phyloP scores from a whole-genome alignment of 2,329 filamentous ascomycete genomes.

The Aspergillus pseudoterreus region DNA sequence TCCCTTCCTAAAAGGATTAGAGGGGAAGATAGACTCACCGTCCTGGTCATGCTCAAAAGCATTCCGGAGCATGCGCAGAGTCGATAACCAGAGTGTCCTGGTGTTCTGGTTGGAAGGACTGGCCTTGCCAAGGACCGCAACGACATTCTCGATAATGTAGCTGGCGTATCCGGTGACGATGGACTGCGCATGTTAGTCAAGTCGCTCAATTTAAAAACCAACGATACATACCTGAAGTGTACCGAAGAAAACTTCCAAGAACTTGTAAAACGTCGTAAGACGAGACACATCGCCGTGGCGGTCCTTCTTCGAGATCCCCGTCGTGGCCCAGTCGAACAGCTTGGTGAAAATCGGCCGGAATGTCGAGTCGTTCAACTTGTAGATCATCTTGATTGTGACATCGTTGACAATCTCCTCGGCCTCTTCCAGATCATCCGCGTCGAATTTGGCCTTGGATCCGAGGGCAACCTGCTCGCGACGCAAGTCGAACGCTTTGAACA shows the following conservation, averaged over 20 bases:
- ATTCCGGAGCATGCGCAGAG: slow-evolving; percentile 67
- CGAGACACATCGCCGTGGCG: slow-evolving; percentile 56
- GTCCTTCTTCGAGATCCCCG: slow-evolving; percentile 61
- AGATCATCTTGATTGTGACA: slow-evolving; percentile 80
- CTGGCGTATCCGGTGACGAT: slow-evolving; percentile 90
- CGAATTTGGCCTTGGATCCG: slow-evolving; percentile 34
- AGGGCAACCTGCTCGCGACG: slow-evolving; percentile 37
- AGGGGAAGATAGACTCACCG: slow-evolving; percentile 37
- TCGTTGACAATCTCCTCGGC: slow-evolving; percentile 66
- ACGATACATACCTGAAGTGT: slow-evolving; percentile 63
- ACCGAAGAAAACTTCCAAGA: slow-evolving; percentile 75
- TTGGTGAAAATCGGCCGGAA: slow-evolving; percentile 89
- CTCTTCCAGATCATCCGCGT: slow-evolving; percentile 48
- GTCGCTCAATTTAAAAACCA: not conserved
- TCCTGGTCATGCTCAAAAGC: slow-evolving; percentile 89
- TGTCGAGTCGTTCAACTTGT: slow-evolving; percentile 90
- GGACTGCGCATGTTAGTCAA: slow-evolving; percentile 47
- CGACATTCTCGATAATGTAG: slow-evolving; percentile 74
- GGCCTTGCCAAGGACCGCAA: slow-evolving; percentile 54
- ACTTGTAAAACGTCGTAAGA: slow-evolving; percentile 74
- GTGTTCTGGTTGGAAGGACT: slow-evolving; percentile 44
- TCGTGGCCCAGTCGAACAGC: slow-evolving; percentile 75
- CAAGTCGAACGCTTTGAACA: slow-evolving; percentile 53
- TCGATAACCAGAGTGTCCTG: slow-evolving; percentile 63
- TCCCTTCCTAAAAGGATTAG: too few relatives aligned